Evolutionary conservation across 2,329 filamentous ascomycete species (phyloP).

Genomic region (Penicillium decumbens): DNA sequence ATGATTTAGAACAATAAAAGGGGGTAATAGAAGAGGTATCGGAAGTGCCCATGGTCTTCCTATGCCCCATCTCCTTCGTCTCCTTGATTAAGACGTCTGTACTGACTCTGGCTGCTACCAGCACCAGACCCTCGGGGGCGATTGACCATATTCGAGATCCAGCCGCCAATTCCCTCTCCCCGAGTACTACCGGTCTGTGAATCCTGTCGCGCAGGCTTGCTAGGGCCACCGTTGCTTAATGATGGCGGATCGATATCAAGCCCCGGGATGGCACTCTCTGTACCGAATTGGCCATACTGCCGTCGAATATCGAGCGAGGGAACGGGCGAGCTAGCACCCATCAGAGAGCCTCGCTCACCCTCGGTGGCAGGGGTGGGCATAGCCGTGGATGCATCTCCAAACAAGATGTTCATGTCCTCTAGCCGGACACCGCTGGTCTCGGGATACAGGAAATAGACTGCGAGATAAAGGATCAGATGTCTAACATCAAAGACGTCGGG

Average conservation of each 20-base stretch:
- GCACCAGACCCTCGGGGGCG: conserved; percentile 42
- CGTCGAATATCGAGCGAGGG: conserved; percentile 68
- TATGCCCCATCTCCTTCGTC: conserved; percentile 33
- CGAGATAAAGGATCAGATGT: conserved; percentile 4
- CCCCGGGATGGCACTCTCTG: conserved; percentile 69
- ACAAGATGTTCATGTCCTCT: conserved; percentile 93
- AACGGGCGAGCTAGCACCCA: conserved; percentile 72
- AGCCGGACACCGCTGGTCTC: conserved; percentile 93
- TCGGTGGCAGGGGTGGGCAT: conserved; percentile 73
- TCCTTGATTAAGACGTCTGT: conserved; percentile 46
- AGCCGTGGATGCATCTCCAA: conserved; percentile 84
- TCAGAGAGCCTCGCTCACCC: conserved; percentile 76
- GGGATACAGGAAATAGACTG: conserved; percentile 96
- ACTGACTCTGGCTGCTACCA: conserved; percentile 40
- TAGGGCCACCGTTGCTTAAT: conserved; percentile 48
- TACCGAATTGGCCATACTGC: conserved; percentile 45
- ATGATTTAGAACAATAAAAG: neutral
- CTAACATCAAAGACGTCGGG: neutral
- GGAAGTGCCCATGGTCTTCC: neutral
- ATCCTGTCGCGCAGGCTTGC: conserved; percentile 43
- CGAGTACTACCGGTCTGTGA: conserved; percentile 33
- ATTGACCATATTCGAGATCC: conserved; percentile 64
- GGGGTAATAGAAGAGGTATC: neutral
- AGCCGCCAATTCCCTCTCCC: conserved; percentile 60
- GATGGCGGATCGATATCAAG: conserved; percentile 76